Conservation (phyloP, 305 asterid species). For the Solanum hybrid region DNA sequence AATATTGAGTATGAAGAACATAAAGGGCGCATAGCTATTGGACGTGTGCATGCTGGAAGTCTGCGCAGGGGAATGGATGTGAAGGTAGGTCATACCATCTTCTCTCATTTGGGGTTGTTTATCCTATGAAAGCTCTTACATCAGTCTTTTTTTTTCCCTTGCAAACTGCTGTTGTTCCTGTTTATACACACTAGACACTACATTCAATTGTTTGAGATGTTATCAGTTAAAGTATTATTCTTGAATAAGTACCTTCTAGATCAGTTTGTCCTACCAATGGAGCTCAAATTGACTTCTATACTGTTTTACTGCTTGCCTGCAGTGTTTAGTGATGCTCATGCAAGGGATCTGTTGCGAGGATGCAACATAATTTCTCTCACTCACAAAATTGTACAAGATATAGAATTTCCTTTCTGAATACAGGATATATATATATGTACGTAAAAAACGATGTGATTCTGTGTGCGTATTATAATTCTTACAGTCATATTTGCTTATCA, state of each 20-base stretch:
- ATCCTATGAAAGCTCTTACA: conserved; percentile 1
- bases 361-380: background rate
- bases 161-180: background rate
- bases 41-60: conserved; percentile 91
- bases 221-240: background rate
- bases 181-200: background rate
- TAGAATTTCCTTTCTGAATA: background rate
- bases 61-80: conserved; percentile 92
- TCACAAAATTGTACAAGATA: background rate
- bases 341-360: background rate
- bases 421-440: background rate
- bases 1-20: conserved; percentile 93
- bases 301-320: background rate
- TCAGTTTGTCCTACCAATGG: background rate
- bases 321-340: background rate
- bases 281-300: background rate
- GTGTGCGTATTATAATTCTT: background rate
- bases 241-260: background rate
- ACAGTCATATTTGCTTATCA: background rate
- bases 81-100: conserved; percentile 40
- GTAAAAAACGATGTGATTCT: background rate
- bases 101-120: background rate
- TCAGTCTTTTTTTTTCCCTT: background rate
- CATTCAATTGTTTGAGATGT: background rate
- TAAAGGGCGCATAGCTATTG: conserved; percentile 96